A percentile compares a stretch with the other conserved stretches of the same genome.
These are phyloP conservation scores for Sporisorium sorghi DNA, from an alignment of 1,284 basidiomycete species.

Conservation along the genomic window DNA sequence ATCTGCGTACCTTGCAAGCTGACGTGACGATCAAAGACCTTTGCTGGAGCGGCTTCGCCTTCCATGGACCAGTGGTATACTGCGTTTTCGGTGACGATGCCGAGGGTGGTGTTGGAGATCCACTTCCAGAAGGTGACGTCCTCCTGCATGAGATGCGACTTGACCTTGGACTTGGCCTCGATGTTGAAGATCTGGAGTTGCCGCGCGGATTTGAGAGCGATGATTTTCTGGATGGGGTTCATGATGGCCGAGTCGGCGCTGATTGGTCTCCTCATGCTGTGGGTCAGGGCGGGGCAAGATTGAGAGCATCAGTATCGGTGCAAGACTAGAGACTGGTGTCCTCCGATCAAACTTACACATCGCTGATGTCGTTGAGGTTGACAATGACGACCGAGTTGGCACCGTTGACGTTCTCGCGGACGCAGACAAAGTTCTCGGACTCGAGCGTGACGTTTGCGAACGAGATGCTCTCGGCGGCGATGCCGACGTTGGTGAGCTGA, in stretches of 20 bases:
- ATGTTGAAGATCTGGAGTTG: conserved; percentile 99
- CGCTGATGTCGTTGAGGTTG: conserved; percentile 65
- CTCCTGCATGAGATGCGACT: conserved; percentile 89
- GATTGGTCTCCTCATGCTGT: conserved; percentile 86
- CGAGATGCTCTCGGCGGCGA: conserved; percentile 95
- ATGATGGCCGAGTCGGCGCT: conserved; percentile 98
- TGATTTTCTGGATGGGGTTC: conserved; percentile 96
- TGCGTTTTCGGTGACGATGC: conserved; percentile 92
- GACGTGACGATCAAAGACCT: conserved; percentile 96
- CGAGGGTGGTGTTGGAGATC: conserved; percentile 89
- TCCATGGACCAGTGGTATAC: conserved; percentile 93
- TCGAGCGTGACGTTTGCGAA: conserved; percentile 97
- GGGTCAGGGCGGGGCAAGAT: too few species aligned
- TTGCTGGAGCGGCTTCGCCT: conserved; percentile 80
- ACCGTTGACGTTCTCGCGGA: conserved; percentile 75
- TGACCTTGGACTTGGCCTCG: conserved; percentile 94
- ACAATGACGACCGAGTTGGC: conserved; percentile 67
- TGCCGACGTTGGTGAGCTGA: conserved; percentile 93
- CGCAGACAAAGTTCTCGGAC: conserved; percentile 96
- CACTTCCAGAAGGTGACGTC: conserved; percentile 99
- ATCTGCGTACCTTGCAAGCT: conserved; percentile 95
- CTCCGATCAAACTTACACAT: conserved; percentile 47
- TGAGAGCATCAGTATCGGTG: conserved; percentile 5
- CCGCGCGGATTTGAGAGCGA: conserved; percentile 83
- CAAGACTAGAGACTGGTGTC: conserved; percentile 1